Conservation (phyloP, 2,329 filamentous ascomycete species). For the Phyllachora maydis region DNA sequence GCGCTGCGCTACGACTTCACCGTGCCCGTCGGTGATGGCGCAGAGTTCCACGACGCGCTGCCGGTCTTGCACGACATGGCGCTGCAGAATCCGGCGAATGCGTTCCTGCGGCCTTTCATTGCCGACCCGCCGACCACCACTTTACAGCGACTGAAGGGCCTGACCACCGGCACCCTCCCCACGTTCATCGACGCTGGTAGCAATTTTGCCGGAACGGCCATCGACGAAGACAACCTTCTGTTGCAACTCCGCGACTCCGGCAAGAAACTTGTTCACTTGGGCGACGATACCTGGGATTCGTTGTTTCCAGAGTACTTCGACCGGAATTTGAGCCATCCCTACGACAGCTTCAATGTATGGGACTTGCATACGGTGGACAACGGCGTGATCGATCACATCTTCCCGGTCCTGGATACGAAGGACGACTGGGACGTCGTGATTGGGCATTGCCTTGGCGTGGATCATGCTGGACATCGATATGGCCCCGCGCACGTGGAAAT, state of each 20-base stretch:
- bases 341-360: constrained; percentile 97
- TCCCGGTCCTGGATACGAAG: constrained; percentile 55
- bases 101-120: constrained; percentile 85
- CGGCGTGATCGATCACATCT: constrained; percentile 77
- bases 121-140: constrained; percentile 92
- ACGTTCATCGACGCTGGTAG: constrained; percentile 89
- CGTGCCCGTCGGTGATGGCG: constrained; percentile 44
- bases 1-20: constrained; percentile 95
- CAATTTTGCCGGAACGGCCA: constrained; percentile 86
- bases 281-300: constrained; percentile 94
- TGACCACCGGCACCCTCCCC: constrained; percentile 87
- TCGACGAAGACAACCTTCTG: constrained; percentile 74
- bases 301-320: constrained; percentile 92
- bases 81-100: constrained; percentile 51
- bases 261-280: constrained; percentile 71
- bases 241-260: constrained; percentile 42
- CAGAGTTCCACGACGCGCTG: constrained; percentile 66
- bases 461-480: constrained; percentile 92
- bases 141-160: constrained; percentile 73
- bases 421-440: constrained; percentile 84
- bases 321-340: constrained; percentile 63
- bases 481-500: constrained; percentile 86
- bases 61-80: constrained; percentile 75
- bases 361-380: constrained; percentile 94
- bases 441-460: constrained; percentile 84